Evolutionary conservation across 1,284 basidiomycete genomes (phyloP), one percentile per base, ranked within the genome.

Genomic region (Ganoderma resinaceum): DNA sequence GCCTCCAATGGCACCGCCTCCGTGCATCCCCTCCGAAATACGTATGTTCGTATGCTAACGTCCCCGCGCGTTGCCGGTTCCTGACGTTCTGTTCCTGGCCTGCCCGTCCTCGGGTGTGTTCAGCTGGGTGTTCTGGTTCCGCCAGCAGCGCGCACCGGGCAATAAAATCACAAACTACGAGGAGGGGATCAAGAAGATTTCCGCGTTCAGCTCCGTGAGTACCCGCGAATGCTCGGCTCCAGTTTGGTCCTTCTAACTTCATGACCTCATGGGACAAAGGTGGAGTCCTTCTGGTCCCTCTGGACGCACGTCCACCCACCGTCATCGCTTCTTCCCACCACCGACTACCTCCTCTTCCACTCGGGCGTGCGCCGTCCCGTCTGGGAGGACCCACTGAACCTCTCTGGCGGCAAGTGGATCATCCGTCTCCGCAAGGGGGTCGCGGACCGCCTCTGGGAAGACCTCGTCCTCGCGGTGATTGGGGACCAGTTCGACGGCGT

Each of bases 341-440:
- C 93, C 7, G 93, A 95, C 79, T 94, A 94, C 72, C 88, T 96
- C 61, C 86, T 96, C 70, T 96, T 96, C 82, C 94, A 95, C 76
- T 84, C 89, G 3, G 91, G 91, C 60, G 84, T 96, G 64, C 89
- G 89, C 38, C 86, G 94, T 66, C 95, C 95, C 1, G 92, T 96
- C 9, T 96, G 95, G 95, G 95, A 96, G 79, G 95, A 96, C 79
- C 93, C 94, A 2, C 83, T 95, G 66, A 96, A 96, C 79, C 82
- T 91, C 62, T 79, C 87, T n/a, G 95, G 95, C 35, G 95, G 95
- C n/a, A 96, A 96, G 81, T 96, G 95, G 94, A 94, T 94, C 71
- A 89, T 96, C 70, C 91, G 95, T 70, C 85, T 96, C 61, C 89
- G 89, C 77, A 95, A 95, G 77, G 93, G 94, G 52, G 84, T 94